A percentile compares a stretch with the other conserved stretches of the same genome.
phyloP scores from a whole-genome alignment of 176 grass and related monocot genomes.

The Ananas comosus region DNA sequence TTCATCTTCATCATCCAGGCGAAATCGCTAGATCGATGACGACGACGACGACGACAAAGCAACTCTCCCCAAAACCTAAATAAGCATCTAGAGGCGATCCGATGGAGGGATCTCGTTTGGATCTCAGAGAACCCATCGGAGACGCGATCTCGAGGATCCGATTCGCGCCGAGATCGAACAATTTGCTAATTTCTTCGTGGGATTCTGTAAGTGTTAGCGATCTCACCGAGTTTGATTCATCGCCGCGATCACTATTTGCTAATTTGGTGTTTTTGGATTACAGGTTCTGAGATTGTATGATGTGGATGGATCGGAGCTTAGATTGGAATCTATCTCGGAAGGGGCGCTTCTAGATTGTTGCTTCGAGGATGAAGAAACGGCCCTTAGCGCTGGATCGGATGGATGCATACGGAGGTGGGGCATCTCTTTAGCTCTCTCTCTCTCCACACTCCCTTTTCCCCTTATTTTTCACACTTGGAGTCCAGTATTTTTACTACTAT shows the following conservation, averaged over 20 bases:
- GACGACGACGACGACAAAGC: too few species aligned
- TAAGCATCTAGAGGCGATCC: background rate
- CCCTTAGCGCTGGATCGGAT: slow-evolving; percentile 36
- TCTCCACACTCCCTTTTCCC: too few species aligned
- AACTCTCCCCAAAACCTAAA: too few species aligned
- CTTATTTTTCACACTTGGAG: too few species aligned
- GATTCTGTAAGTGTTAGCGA: slow-evolving; percentile 33
- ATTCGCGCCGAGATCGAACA: slow-evolving; percentile 54
- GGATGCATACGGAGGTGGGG: slow-evolving; percentile 50
- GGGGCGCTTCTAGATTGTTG: slow-evolving; percentile 51
- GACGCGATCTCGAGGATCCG: slow-evolving; percentile 48
- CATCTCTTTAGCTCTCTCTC: background rate
- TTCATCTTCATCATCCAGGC: background rate
- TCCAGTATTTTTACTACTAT: too few species aligned
- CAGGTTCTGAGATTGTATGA: slow-evolving; percentile 61
- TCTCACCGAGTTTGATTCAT: background rate
- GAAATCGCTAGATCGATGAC: too few species aligned
- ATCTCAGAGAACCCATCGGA: slow-evolving; percentile 7
- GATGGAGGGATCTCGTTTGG: slow-evolving; percentile 11
- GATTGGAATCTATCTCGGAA: slow-evolving; percentile 28
- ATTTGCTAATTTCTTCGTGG: slow-evolving; percentile 52
- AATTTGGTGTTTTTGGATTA: slow-evolving; percentile 11
- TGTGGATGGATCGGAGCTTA: slow-evolving; percentile 25
- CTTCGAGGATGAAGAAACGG: slow-evolving; percentile 47
- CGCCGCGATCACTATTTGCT: background rate